These are phyloP conservation scores for Castanea sativa DNA, from an alignment of 306 rosid genomes.

Conservation along the genomic window DNA sequence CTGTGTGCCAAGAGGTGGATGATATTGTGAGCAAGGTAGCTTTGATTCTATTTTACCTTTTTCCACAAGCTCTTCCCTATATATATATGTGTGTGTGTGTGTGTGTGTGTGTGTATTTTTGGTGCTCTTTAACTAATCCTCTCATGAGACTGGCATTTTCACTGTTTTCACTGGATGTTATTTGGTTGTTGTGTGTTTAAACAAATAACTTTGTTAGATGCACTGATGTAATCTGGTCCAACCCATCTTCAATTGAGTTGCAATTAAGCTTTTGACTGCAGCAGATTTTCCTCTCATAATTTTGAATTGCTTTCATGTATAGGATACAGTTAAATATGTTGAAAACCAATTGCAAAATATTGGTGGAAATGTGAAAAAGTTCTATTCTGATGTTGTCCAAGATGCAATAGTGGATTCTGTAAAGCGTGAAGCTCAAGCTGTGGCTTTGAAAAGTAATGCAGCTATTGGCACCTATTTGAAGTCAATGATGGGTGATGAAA, in stretches of 20 bases:
- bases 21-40: slow-evolving; percentile 64
- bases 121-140: not conserved
- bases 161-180: not conserved
- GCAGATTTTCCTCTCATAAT: slow-evolving; percentile 5
- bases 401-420: slow-evolving; percentile 41
- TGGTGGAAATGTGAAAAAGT: slow-evolving; percentile 63
- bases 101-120: not conserved
- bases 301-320: slow-evolving; percentile 21
- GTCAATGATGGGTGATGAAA: slow-evolving; percentile 25
- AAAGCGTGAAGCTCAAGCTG: slow-evolving; percentile 34
- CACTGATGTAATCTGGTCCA: not conserved
- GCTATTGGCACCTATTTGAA: slow-evolving; percentile 17
- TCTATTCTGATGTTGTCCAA: slow-evolving; percentile 64
- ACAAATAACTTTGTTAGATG: not conserved
- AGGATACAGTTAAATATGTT: slow-evolving; percentile 74
- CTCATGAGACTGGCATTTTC: slow-evolving; percentile 7
- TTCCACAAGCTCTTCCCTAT: not conserved
- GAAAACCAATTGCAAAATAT: slow-evolving; percentile 64
- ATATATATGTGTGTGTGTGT: no score
- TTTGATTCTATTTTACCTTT: not conserved
- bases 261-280: slow-evolving; percentile 5
- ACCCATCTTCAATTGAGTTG: not conserved
- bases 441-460: slow-evolving; percentile 20
- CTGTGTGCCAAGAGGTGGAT: slow-evolving; percentile 76
- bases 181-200: not conserved